These are phyloP conservation scores for Coemansia sp. DNA, from an alignment of 192 early-diverging fungal species.

Conservation along the genomic window DNA sequence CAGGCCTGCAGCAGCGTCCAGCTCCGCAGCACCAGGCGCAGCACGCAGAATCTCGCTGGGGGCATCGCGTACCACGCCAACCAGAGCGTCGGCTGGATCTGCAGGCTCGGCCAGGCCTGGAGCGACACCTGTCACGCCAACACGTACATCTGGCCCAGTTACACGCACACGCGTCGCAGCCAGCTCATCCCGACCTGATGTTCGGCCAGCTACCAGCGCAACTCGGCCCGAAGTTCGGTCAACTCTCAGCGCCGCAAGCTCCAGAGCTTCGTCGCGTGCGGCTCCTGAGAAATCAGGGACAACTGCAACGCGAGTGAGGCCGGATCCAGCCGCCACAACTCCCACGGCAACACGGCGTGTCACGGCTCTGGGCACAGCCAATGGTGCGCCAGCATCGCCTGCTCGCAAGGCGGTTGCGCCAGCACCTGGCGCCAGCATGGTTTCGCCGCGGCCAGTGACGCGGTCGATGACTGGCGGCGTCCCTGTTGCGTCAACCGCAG, in stretches of 20 bases:
- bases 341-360: conserved; percentile 5
- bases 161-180: conserved; percentile 4
- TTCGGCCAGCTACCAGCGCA: neutral
- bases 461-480: conserved; percentile 7
- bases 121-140: conserved; percentile 2
- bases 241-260: neutral
- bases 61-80: conserved; percentile 7
- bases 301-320: neutral
- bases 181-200: neutral
- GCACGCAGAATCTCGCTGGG: conserved; percentile 1
- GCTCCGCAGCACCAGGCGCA: neutral
- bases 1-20: neutral
- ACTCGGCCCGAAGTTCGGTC: neutral
- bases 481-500: conserved; percentile 5
- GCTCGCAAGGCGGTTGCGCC: conserved; percentile 5
- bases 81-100: neutral
- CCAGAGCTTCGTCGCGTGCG: neutral
- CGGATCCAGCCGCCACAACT: conserved; percentile 2
- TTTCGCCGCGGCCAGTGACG: conserved; percentile 14
- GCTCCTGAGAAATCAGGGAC: neutral
- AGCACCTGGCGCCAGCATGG: neutral
- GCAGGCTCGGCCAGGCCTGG: neutral
- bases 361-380: conserved; percentile 1
- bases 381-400: conserved; percentile 7
- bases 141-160: neutral